Evolutionary conservation across 2,329 filamentous ascomycete genomes (phyloP), one percentile per base, ranked within the genome.

Genomic region (Aspergillus viridinutans): DNA sequence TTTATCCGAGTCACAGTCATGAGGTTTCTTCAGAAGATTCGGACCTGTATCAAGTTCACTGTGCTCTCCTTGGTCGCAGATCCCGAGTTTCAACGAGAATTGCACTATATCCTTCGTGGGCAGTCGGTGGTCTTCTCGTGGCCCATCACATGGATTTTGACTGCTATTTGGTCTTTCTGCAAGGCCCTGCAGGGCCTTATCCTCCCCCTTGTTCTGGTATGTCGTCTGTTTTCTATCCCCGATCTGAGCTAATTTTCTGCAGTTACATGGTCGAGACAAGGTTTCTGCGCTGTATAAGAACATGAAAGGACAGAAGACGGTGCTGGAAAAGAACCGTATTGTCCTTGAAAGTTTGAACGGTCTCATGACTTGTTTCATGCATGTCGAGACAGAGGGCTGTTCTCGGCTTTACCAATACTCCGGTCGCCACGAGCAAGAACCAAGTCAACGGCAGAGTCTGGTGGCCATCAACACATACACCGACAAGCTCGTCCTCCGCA

Each of bases 1-100:
- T 17, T 38, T 38, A 38, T 38, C 14, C 32, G 32, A 38, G 32
- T 38, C 14, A n/a, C 32, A 38, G 6, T 38, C 5, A 38, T 38
- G 5, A 17, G 14, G 32, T 38, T 76, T 0, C 59, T 78, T 28
- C 70, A 70, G 20, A 74, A 72, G 3, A 47, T 78, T 1, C 77
- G 77, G 1, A 68, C 72, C 2, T 70, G 73, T 54, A 67, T 79
- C 58, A 83, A 82, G 54, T 81, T 82, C 61, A 69, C 80, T 29
- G 69, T 80, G 7, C 74, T 82, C 48, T 78, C 80, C 8, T 69
- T 80, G 21, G 75, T 82, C 60, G 80, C 80, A 2, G 80, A 83
- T 61, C 75, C 78, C 0, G 80, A 83, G 60, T 81, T 78, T 57
- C 77, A 82, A 59, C 71, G 79, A 57, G 80, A 83, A 55, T 70